Conservation (phyloP, 345 rosid genomes). For the Populus deltoides region DNA sequence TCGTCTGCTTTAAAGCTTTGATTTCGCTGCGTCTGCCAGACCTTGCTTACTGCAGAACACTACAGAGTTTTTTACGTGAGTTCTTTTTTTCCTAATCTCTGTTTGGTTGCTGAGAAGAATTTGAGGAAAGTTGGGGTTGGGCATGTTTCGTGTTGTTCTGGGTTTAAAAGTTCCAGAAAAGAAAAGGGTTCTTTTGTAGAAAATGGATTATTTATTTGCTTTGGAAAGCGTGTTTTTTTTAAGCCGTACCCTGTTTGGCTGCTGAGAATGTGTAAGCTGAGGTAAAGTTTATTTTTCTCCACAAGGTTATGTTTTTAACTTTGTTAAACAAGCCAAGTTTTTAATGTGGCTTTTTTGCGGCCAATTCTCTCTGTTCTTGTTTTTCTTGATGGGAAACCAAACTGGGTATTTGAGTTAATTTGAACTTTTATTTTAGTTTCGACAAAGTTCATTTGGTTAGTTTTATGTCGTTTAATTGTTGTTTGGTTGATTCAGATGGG, state of each 20-base stretch:
- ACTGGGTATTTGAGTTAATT: not conserved
- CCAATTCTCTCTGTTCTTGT: not conserved
- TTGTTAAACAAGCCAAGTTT: too few relatives aligned
- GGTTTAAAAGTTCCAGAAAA: not conserved
- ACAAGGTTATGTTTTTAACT: too few relatives aligned
- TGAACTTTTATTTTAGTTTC: too few relatives aligned
- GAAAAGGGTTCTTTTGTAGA: too few relatives aligned
- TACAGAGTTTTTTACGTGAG: not conserved
- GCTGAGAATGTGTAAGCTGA: not conserved
- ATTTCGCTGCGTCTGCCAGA: not conserved
- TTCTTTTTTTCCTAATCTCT: not conserved
- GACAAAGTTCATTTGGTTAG: not conserved
- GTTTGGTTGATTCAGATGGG: not conserved
- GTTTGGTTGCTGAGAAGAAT: not conserved
- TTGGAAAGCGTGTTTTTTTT: not conserved
- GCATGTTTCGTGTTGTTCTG: not conserved
- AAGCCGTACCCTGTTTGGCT: not conserved
- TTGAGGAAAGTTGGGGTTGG: not conserved
- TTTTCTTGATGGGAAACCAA: not conserved
- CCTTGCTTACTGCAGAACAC: not conserved
- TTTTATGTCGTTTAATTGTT: not conserved
- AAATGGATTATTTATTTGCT: not conserved
- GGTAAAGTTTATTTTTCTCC: not conserved
- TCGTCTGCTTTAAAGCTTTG: not conserved
- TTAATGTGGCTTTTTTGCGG: not conserved